These are phyloP conservation scores for Elaeis guineensis DNA, from an alignment of 176 grass and related monocot species.

Conservation along the genomic window DNA sequence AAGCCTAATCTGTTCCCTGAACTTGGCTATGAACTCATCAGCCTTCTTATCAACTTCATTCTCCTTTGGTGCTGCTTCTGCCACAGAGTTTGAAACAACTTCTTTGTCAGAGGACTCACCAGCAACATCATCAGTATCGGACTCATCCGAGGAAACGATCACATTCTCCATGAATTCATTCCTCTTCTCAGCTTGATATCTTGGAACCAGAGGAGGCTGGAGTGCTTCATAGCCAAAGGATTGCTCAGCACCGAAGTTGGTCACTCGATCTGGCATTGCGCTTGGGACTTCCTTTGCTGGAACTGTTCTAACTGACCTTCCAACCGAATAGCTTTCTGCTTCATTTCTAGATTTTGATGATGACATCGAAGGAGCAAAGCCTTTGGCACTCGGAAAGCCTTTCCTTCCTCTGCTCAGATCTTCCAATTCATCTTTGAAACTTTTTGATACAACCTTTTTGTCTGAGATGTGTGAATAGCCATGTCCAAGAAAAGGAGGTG, in stretches of 20 bases:
- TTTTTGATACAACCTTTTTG: constrained; percentile 33
- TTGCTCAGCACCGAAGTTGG: too few species aligned
- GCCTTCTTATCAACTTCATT: constrained; percentile 98
- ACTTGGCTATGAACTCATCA: constrained; percentile 67
- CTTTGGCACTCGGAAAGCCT: neutral
- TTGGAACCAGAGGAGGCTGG: constrained; percentile 23
- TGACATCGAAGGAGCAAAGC: neutral
- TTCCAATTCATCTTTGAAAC: constrained; percentile 83
- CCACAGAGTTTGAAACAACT: neutral
- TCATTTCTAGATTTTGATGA: constrained; percentile 38
- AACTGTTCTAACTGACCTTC: constrained; percentile 55
- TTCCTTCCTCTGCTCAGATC: constrained; percentile 38
- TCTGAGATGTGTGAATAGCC: constrained; percentile 30
- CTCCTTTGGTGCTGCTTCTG: constrained; percentile 41
- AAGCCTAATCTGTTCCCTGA: constrained; percentile 87
- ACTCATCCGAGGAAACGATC: constrained; percentile 34
- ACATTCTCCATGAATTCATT: constrained; percentile 18
- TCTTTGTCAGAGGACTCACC: constrained; percentile 32
- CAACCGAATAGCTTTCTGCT: constrained; percentile 22
- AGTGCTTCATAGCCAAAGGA: neutral
- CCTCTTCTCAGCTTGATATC: constrained; percentile 29
- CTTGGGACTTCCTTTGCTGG: constrained; percentile 29
- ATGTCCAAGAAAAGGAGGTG: constrained; percentile 55
- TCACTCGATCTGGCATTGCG: too few species aligned
- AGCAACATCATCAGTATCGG: constrained; percentile 33